Evolutionary conservation across 106 monocot species (phyloP), one percentile per base, ranked within the genome.

Genomic region (Alisma plantagoaquatica): DNA sequence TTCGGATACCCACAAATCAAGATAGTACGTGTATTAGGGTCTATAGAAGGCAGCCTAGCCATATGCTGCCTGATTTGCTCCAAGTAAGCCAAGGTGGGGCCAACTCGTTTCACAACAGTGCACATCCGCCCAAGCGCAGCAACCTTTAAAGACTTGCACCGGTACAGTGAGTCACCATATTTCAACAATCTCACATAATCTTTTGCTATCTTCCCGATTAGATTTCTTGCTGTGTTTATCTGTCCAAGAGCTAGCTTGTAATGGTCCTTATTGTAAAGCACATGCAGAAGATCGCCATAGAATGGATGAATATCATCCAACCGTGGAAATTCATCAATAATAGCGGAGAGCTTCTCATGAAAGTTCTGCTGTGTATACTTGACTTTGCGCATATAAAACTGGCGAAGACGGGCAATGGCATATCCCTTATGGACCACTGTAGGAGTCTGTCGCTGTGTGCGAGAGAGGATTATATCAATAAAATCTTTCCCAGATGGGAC

Each of bases 371-470:
- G 84, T 0, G 96, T 98, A 62, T 58, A 98, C 45, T 73, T 67
- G 33, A 98, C 89, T 32, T 98, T 98, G 1, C 96, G 75, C 96
- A 98, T 98, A 42, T 98, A 98, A 54, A 98, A 98, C 17, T 82
- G 72, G 23, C 90, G 81, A 23, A 98, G 67, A 11, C 98, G 98
- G n/a, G 70, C 57, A 19, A 98, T 98, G 31, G 63, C 60, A 72
- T 98, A 98, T 18, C 98, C 98, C 50, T 98, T 98, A 64, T 90
- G 98, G 20, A 98, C 98, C 14, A 98, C 98, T 23, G 98, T 98
- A 19, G 98, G 90, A 1, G 98, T 98, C 57, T 98, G 98, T 31
- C 98, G 69, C 25, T 98, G 98, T 19, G 98, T 98, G n/a, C 98
- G 75, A 0, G 98, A 98, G 18, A 98, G 76, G 17, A 90, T 81